Base-by-base conservation (phyloP, 345 rosid species). In the Luvunga scandens region DNA sequence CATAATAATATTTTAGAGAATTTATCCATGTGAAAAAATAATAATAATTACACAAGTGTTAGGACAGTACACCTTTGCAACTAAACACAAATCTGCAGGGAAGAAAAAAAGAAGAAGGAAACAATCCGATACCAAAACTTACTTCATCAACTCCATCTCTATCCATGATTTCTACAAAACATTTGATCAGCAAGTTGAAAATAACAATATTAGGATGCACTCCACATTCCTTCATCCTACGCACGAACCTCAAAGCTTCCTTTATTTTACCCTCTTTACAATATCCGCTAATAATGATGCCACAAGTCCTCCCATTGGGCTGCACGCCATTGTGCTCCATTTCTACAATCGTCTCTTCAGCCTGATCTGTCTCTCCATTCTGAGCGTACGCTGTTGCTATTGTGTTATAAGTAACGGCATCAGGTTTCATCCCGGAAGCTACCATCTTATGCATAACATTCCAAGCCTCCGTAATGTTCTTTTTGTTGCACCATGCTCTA, bases 401-500 rank as follows among this genome's bases (percentile, higher is more conserved):
- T 13, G 94, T 89, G 81, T 89, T 87, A 83, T 84, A 89, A n/a
- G 94, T 87, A 78, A 89, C 89, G 18, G 74, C 82, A 65, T 90
- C 93, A 4, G 93, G 84, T 78, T 55, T 83, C 72, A 87, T 86
- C 34, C 90, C 89, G 28, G 82, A 87, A 64, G 79, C 86, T 50
- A 80, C 80, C 92, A 89, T 89, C 86, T 82, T 86, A 57, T 77
- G 24, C 71, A 90, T 88, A 34, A 83, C 85, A 63, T 83, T 87
- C 92, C 94, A 84, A 24, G 92, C 91, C 79, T 90, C 92, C 68
- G 42, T 61, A 63, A 84, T 81, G 19, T 85, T 88, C 81, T 78
- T 90, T 83, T 84, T 82, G 85, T 85, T 87, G 56, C 94, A 90
- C 94, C 91, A 89, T 2, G 90, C 91, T 87, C 87, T 86, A 55